Evolutionary conservation across 257 asterid species (phyloP).

Genomic region (Buddleja alternifolia): DNA sequence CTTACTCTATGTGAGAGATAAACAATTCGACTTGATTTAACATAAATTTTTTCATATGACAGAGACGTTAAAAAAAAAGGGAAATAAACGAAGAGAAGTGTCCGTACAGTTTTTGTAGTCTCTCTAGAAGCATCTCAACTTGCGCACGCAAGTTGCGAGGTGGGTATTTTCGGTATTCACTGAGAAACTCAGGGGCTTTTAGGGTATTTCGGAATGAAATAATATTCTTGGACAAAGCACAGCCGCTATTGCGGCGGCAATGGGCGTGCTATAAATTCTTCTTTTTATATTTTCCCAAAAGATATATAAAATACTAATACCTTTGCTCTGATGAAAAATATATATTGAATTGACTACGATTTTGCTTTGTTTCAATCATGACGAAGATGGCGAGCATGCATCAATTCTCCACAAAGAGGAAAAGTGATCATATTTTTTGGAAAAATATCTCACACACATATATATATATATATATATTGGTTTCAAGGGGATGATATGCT

Average conservation of each 20-base stretch:
- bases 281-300: neutral
- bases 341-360: neutral
- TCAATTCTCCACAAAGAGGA: slow-evolving; percentile 9
- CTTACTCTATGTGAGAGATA: too few relatives aligned
- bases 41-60: too few relatives aligned
- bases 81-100: too few relatives aligned
- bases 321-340: neutral
- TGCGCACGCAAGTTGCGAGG: slow-evolving; percentile 36
- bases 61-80: too few relatives aligned
- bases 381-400: slow-evolving; percentile 16
- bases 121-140: slow-evolving; percentile 38
- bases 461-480: too few relatives aligned
- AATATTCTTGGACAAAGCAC: slow-evolving; percentile 38
- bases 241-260: slow-evolving; percentile 79
- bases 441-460: neutral
- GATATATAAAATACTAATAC: neutral
- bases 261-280: slow-evolving; percentile 45
- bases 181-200: slow-evolving; percentile 38
- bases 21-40: too few relatives aligned
- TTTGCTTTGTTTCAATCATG: slow-evolving; percentile 1
- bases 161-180: slow-evolving; percentile 33
- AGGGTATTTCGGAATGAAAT: too few relatives aligned
- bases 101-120: slow-evolving; percentile 34
- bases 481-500: too few relatives aligned
- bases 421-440: neutral